Evolutionary conservation across 106 monocot genomes (phyloP).

Genomic region (Platanthera zijinensis): DNA sequence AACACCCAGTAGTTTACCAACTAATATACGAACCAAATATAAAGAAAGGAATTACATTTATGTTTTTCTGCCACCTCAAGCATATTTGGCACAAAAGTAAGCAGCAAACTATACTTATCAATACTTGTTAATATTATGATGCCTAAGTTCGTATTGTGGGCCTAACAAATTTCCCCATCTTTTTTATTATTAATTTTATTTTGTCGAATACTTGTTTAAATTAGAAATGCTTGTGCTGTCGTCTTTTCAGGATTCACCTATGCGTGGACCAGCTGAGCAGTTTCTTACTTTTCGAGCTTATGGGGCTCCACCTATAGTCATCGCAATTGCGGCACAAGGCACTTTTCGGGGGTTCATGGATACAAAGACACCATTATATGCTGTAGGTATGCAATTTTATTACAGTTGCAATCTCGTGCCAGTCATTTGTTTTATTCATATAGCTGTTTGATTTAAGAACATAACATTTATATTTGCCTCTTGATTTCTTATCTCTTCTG

Average conservation of each 20-base stretch:
- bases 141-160: not conserved
- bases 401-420: not conserved
- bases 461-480: not conserved
- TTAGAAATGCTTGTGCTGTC: not conserved
- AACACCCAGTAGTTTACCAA: not conserved
- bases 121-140: not conserved
- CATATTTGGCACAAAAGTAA: not conserved
- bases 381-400: slow-evolving; percentile 54
- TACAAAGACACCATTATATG: slow-evolving; percentile 93
- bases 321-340: slow-evolving; percentile 98
- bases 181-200: not conserved
- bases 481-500: not conserved
- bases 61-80: not conserved
- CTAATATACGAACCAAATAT: not conserved
- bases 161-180: not conserved
- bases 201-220: not conserved
- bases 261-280: slow-evolving; percentile 79
- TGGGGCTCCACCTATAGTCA: slow-evolving; percentile 83
- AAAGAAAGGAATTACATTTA: not conserved
- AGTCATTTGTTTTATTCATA: not conserved
- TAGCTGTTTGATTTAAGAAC: not conserved
- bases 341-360: slow-evolving; percentile 94
- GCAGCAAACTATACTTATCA: not conserved
- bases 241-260: slow-evolving; percentile 72
- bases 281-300: slow-evolving; percentile 78